Evolutionary conservation across 2,329 filamentous ascomycete species (phyloP).

Genomic region (Colletotrichum euphorbiae): DNA sequence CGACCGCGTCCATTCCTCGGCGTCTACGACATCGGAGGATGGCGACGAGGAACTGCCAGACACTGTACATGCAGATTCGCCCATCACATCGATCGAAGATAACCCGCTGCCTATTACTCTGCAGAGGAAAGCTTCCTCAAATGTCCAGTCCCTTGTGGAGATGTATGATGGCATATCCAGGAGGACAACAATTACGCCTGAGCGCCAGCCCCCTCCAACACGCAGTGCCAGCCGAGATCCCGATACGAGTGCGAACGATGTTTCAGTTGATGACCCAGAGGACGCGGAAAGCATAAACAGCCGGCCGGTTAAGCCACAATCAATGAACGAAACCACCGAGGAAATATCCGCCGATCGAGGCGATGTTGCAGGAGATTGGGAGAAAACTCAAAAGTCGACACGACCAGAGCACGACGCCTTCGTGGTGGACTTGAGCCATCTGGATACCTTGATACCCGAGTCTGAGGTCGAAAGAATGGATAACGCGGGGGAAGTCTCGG

Average conservation of each 20-base stretch:
- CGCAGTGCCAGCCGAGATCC: slow-evolving; percentile 29
- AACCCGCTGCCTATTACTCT: slow-evolving; percentile 41
- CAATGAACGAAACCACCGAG: background rate
- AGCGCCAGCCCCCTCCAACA: background rate
- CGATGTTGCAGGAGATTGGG: background rate
- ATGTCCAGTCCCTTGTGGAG: slow-evolving; percentile 63
- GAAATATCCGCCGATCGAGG: background rate
- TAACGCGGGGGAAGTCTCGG: slow-evolving; percentile 52
- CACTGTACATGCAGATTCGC: slow-evolving; percentile 49
- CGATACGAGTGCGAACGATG: background rate
- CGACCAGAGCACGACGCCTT: slow-evolving; percentile 36
- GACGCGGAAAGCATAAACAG: background rate
- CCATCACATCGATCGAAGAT: slow-evolving; percentile 59
- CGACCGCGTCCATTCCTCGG: background rate
- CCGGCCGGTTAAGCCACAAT: background rate
- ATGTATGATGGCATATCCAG: slow-evolving; percentile 61
- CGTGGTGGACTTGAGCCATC: slow-evolving; percentile 48
- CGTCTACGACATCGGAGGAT: slow-evolving; percentile 42
- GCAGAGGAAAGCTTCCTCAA: slow-evolving; percentile 44
- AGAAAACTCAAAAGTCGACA: slow-evolving; percentile 13
- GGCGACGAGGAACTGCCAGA: slow-evolving; percentile 37
- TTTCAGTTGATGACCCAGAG: background rate
- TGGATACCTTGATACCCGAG: slow-evolving; percentile 50
- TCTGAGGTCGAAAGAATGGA: slow-evolving; percentile 34
- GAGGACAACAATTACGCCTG: slow-evolving; percentile 22